These are phyloP conservation scores for Komagataella mondaviorum DNA, from an alignment of 805 yeast genomes.

Conservation along the genomic window DNA sequence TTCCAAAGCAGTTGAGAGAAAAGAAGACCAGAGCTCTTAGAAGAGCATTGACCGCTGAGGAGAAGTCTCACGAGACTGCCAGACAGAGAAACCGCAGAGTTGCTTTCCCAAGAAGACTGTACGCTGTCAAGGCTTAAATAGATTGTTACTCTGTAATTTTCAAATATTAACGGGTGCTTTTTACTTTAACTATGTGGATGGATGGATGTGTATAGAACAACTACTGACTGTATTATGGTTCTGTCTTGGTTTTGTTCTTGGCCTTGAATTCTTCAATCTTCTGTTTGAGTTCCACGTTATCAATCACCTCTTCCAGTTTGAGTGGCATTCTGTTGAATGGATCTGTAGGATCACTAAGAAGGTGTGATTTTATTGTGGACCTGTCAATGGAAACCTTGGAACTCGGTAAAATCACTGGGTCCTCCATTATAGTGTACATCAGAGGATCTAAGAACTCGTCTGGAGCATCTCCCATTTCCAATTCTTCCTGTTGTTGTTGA, in stretches of 20 bases:
- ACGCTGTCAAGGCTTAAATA: conserved; percentile 92
- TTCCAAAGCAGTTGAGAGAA: conserved; percentile 98
- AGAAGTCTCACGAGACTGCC: conserved; percentile 69
- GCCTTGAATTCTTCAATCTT: conserved; percentile 47
- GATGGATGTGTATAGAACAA: neutral
- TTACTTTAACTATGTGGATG: neutral
- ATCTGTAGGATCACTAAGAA: conserved; percentile 89
- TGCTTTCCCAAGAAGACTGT: conserved; percentile 98
- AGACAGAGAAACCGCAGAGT: conserved; percentile 84
- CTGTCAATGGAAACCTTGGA: conserved; percentile 79
- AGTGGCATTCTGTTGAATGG: conserved; percentile 94
- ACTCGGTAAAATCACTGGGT: conserved; percentile 89
- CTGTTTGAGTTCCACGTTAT: conserved; percentile 54
- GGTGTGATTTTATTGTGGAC: conserved; percentile 84
- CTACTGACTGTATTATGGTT: neutral
- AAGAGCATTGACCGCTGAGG: conserved; percentile 85
- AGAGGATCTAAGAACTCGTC: conserved; percentile 95
- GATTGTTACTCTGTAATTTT: neutral
- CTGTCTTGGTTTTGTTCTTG: conserved; percentile 14
- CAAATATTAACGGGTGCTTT: neutral
- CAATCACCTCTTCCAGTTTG: conserved; percentile 76
- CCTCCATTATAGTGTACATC: conserved; percentile 91
- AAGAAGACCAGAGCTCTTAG: conserved; percentile 99
- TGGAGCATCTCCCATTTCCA: conserved; percentile 86
- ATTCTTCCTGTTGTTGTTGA: conserved; percentile 68